A percentile compares a stretch with the other conserved stretches of the same genome.
Conservation (phyloP, 441 rosid genomes). For the Geranium incanum region DNA sequence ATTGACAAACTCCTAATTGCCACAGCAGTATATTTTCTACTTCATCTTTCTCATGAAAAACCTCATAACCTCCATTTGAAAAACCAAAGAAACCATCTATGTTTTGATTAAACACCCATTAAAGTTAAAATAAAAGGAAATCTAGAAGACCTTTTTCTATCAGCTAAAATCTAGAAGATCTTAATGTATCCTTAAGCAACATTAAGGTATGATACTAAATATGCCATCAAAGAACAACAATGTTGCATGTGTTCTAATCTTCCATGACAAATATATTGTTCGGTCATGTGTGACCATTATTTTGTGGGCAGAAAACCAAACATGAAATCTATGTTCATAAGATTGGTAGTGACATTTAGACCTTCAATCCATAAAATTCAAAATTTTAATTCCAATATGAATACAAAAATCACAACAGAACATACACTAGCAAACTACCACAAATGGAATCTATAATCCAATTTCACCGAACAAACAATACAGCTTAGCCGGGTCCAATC, state of each 20-base stretch:
- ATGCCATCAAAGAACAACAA: no score
- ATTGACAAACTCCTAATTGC: not conserved
- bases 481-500: not conserved
- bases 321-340: not conserved
- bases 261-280: not conserved
- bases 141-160: not conserved
- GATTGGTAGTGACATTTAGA: no score
- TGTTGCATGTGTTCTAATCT: not conserved
- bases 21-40: not conserved
- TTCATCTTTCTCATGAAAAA: not conserved
- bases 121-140: no score
- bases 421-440: not conserved
- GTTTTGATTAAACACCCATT: not conserved
- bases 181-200: not conserved
- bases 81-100: no score
- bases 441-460: not conserved
- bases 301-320: not conserved
- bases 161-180: no score
- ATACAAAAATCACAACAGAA: not conserved
- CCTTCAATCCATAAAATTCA: not conserved
- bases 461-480: not conserved
- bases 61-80: not conserved
- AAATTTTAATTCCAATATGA: no score
- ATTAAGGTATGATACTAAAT: not conserved
- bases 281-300: not conserved